Evolutionary conservation across 2,329 filamentous ascomycete species (phyloP), one percentile per base, ranked within the genome.

Genomic region (Exserohilum rostratum): DNA sequence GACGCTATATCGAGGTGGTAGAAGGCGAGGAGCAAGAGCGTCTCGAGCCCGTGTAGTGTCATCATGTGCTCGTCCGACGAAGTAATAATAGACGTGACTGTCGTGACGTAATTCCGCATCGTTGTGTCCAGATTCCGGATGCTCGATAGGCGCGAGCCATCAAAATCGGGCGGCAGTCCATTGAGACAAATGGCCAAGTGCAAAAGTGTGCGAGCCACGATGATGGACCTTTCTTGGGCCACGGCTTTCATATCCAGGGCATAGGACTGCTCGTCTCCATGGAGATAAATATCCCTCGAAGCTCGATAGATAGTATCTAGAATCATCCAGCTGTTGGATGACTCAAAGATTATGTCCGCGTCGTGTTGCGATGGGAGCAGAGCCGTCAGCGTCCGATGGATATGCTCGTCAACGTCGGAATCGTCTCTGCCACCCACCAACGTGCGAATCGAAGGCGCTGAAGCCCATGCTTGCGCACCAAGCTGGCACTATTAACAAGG

Each of bases 261-360:
- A 29, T 73, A 73, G 9, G 71, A 70, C 39, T 70, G 62, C 1
- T 60, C 55, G 46, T 75, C 71, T 44, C 54, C 50, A 47, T 71
- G 61, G 18, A 73, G 68, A 46, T 68, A 75, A 3, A 74, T 63
- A 2, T 72, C 62, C 46, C 57, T 57, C 3, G 63, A 58, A 7
- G 72, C 70, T 46, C 55, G 67, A 54, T 75, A 74, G 27, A 69
- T 58, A 34, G 55, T 59, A 2, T 60, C 55, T 15, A 74, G 48
- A 15, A 71, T 70, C 67, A 69, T 75, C 71, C 72, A 75, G 18
- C 69, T 69, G 44, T 75, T 73, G 1, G 70, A 70, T 2, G 69
- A 72, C 46, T 72, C 69, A 27, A 73, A 74, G 13, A 75, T 71
- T 46, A 74, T 62, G 43, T 74, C 62, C 31, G 72, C 69, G 59